These are phyloP conservation scores for Aspergillus clavatus DNA, from an alignment of 2,329 filamentous ascomycete species.

Conservation along the genomic window DNA sequence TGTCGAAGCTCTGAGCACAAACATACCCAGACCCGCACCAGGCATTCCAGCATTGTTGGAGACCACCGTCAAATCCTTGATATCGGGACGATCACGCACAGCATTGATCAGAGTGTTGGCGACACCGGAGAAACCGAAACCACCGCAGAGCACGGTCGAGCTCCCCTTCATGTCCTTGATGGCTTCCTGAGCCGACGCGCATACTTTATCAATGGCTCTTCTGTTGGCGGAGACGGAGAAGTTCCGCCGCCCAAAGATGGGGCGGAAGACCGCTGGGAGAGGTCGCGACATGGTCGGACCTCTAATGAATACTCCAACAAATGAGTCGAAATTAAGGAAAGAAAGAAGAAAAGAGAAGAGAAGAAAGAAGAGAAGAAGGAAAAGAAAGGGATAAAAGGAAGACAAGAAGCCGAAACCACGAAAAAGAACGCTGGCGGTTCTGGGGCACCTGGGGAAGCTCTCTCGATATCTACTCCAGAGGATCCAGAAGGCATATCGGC, in stretches of 20 bases:
- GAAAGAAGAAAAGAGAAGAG: conserved; percentile 3
- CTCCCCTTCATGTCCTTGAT: conserved; percentile 68
- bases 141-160: conserved; percentile 67
- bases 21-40: conserved; percentile 63
- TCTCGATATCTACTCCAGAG: not conserved
- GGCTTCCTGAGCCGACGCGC: conserved; percentile 64
- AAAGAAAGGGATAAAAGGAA: conserved; percentile 7
- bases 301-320: conserved; percentile 5
- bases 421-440: conserved; percentile 13
- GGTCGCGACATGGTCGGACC: conserved; percentile 27
- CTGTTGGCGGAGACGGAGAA: conserved; percentile 63
- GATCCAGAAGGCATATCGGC: conserved; percentile 14
- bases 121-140: conserved; percentile 70
- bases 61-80: conserved; percentile 65
- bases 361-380: conserved; percentile 6
- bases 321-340: not conserved
- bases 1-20: not conserved
- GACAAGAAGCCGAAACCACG: conserved; percentile 6
- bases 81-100: conserved; percentile 55
- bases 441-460: conserved; percentile 2
- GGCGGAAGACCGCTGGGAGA: conserved; percentile 28
- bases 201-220: conserved; percentile 69
- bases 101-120: conserved; percentile 53
- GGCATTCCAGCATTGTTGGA: conserved; percentile 78
- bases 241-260: conserved; percentile 42